Conservation (phyloP, 306 rosid species). For the Trichosanthes truncata region DNA sequence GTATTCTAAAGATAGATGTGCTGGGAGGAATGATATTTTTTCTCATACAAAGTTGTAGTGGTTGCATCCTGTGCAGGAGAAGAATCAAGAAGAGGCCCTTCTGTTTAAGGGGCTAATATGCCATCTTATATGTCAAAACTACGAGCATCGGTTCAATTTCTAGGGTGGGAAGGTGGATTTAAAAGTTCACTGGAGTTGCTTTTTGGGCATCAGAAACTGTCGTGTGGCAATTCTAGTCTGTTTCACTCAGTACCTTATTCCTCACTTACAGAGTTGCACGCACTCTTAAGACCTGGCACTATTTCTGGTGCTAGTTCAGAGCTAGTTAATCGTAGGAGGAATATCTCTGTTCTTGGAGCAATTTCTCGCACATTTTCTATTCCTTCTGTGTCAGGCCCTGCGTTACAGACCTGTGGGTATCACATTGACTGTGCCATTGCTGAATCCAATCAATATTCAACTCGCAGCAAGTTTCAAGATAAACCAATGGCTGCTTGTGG, state of each 20-base stretch:
- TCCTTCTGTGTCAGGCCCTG: constrained; percentile 67
- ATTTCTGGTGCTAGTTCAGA: constrained; percentile 43
- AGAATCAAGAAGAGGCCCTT: constrained; percentile 19
- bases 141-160: constrained; percentile 33
- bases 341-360: constrained; percentile 57
- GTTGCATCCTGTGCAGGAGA: constrained; percentile 18
- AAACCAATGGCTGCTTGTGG: constrained; percentile 54
- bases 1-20: constrained; percentile 24
- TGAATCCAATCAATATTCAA: constrained; percentile 27
- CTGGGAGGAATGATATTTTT: constrained; percentile 55
- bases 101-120: constrained; percentile 58
- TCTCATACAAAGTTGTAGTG: constrained; percentile 22
- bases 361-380: constrained; percentile 54
- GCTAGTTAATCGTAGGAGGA: constrained; percentile 30
- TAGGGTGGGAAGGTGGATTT: constrained; percentile 42
- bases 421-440: constrained; percentile 42
- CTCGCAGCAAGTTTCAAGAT: constrained; percentile 20
- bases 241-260: constrained; percentile 34
- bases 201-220: constrained; percentile 50
- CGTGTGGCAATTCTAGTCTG: constrained; percentile 41
- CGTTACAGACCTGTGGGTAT: constrained; percentile 56
- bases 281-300: constrained; percentile 24
- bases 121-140: constrained; percentile 56
- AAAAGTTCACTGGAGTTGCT: constrained; percentile 39
- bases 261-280: constrained; percentile 26